Conservation (phyloP, 768 basidiomycete species). For the Trametes cubensis region DNA sequence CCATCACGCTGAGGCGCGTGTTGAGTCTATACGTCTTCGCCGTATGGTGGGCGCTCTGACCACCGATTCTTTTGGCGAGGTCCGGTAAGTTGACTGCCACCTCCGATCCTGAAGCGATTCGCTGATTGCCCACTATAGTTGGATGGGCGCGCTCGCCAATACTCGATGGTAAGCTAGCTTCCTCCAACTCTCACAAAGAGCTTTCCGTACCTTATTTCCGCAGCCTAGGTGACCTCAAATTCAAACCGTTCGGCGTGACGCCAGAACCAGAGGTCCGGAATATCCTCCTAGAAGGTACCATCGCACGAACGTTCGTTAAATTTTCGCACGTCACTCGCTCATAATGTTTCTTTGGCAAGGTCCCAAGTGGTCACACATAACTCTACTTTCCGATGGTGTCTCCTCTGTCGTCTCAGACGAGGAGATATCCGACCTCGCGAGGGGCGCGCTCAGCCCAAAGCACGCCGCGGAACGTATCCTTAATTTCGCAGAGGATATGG, state of each 20-base stretch:
- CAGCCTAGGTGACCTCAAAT: constrained; percentile 88
- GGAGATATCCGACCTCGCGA: constrained; percentile 89
- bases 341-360: constrained; percentile 47
- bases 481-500: constrained; percentile 83
- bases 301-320: not conserved
- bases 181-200: not conserved
- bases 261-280: constrained; percentile 88
- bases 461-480: constrained; percentile 83
- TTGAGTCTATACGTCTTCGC: constrained; percentile 83
- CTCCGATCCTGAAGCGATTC: too few species aligned
- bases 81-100: constrained; percentile 50
- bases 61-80: constrained; percentile 94
- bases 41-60: constrained; percentile 90
- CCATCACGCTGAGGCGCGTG: constrained; percentile 91
- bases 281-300: constrained; percentile 72
- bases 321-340: not conserved
- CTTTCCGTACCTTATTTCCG: not conserved
- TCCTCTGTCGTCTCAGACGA: constrained; percentile 90
- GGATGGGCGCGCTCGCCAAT: constrained; percentile 95
- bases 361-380: constrained; percentile 80
- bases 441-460: constrained; percentile 70
- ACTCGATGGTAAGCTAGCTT: constrained; percentile 67
- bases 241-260: constrained; percentile 88
- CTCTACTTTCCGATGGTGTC: constrained; percentile 92
- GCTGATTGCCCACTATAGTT: constrained; percentile 45